Evolutionary conservation across 495 filamentous ascomycete genomes (phyloP).

Genomic region (Tricharina praecox): DNA sequence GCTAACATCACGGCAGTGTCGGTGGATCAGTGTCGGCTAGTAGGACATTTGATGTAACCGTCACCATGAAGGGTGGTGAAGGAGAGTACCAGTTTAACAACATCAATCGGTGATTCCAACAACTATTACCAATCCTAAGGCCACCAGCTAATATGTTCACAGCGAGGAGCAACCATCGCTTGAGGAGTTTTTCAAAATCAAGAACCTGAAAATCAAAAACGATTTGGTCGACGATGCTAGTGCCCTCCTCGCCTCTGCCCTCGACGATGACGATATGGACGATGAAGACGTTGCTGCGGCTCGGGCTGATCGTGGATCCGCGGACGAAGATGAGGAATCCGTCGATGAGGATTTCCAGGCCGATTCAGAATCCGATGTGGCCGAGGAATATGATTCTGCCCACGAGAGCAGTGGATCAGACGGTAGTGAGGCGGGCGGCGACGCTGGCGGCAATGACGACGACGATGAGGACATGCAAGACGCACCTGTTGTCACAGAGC

Average conservation of each 20-base stretch:
- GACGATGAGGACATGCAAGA: conserved; percentile 25
- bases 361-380: conserved; percentile 81
- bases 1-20: conserved; percentile 36
- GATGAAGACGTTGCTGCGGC: conserved; percentile 64
- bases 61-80: conserved; percentile 56
- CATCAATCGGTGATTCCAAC: conserved; percentile 66
- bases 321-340: conserved; percentile 80
- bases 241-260: conserved; percentile 24
- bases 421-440: conserved; percentile 43
- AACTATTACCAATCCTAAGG: too few species aligned
- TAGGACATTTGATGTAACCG: conserved; percentile 91
- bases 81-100: conserved; percentile 93
- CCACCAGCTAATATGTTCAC: conserved; percentile 2
- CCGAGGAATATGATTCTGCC: conserved; percentile 83
- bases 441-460: conserved; percentile 37
- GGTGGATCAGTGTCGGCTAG: conserved; percentile 84
- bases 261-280: conserved; percentile 45
- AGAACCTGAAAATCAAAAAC: conserved; percentile 89
- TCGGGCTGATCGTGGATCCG: conserved; percentile 64
- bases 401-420: conserved; percentile 71
- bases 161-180: conserved; percentile 88
- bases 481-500: conserved; percentile 11
- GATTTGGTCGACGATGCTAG: conserved; percentile 54
- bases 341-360: conserved; percentile 90
- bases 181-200: conserved; percentile 88